Conservation (phyloP, 1,284 basidiomycete species). For the Microbotryum lychnidis-dioicae region DNA sequence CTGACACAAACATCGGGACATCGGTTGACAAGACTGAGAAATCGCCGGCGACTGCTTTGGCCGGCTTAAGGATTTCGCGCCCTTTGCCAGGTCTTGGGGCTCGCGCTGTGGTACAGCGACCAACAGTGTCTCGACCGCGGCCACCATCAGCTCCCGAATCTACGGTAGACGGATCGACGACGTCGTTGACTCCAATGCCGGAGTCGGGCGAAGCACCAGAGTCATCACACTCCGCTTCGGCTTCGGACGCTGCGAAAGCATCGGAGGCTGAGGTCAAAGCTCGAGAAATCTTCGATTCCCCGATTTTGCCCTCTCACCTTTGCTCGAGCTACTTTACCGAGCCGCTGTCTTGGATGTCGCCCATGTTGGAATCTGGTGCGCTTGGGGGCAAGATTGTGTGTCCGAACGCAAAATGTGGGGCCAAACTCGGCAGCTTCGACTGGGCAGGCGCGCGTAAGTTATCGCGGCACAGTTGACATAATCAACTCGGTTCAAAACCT, state of each 20-base stretch:
- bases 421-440: constrained; percentile 89
- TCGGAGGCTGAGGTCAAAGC: no score
- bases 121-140: neutral
- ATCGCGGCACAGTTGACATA: no score
- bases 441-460: constrained; percentile 70
- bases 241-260: no score
- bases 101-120: constrained; percentile 7
- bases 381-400: constrained; percentile 81
- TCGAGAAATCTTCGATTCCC: neutral
- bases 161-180: no score
- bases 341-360: constrained; percentile 90
- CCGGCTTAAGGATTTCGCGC: constrained; percentile 5
- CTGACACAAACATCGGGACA: no score
- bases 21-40: no score
- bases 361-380: constrained; percentile 61
- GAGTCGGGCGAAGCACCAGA: no score
- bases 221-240: no score
- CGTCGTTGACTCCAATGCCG: no score
- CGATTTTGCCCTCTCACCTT: constrained; percentile 23
- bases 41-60: constrained; percentile 3
- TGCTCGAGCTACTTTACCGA: constrained; percentile 89
- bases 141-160: constrained; percentile 1
- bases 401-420: constrained; percentile 78
- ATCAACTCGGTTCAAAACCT: no score
- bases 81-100: constrained; percentile 2